Evolutionary conservation across 768 basidiomycete genomes (phyloP), one percentile per base, ranked within the genome.

Genomic region (Mycena olivaceomarginata): DNA sequence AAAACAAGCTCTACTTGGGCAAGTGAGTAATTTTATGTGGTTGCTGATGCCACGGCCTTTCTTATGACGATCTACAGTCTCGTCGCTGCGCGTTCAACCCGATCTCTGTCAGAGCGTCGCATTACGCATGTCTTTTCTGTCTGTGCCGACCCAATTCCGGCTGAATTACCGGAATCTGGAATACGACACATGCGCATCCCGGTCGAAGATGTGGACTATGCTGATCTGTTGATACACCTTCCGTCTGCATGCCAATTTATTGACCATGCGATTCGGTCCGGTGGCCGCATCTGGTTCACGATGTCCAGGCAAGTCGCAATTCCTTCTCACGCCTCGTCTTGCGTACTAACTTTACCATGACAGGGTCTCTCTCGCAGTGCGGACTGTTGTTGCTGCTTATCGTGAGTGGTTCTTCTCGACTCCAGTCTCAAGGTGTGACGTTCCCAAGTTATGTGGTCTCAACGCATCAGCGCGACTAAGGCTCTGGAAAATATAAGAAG

Each of bases 71-170:
- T 60, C 77, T 72, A 73, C 82, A 95, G 95, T 82, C 88, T 95
- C 80, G 88, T 90, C 79, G 93, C 94, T 67, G 94, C 95, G 40
- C 89, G 90, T 79, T 94, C 94, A 51, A 90, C 94, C 39, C 91
- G 94, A 82, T 91, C 93, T 70, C 88, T 95, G 84, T 15, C 22
- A 65, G 94, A 95, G 84, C 92, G 92, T 79, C 91, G 91, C 76
- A 94, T 96, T 76, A 95, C 94, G 9, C 95, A 96, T 84, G 92
- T 96, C 67, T 84, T 96, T 20, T 96, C 95, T 64, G 94, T 95
- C 70, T 96, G 95, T 81, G 83, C 86, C 51, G 95, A 96, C 70
- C 88, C 89, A 8, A 94, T 95, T 67, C 94, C 94, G 63, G 92
- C 93, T 64, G 94, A 95, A 78, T 83, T 91, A 39, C 93, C 93